phyloP scores from a whole-genome alignment of 352 stramenopile genomes.

The Globisporangium spiculum region DNA sequence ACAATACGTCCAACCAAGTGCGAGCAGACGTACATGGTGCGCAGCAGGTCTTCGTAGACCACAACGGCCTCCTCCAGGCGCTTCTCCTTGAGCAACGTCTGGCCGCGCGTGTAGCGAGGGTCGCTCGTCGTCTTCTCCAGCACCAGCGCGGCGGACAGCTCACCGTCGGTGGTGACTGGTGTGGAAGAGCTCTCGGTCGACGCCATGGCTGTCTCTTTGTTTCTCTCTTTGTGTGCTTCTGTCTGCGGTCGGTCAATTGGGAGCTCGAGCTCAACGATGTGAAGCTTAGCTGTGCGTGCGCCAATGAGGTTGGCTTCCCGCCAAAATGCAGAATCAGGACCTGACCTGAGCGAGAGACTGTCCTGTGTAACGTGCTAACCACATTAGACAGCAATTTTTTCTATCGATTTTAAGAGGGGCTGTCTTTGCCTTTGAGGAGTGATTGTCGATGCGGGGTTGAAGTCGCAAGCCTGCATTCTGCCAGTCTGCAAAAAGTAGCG shows the following conservation, averaged over 20 bases:
- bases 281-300: neutral
- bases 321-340: neutral
- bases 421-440: neutral
- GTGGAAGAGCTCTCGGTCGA: conserved; percentile 1
- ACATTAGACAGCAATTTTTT: neutral
- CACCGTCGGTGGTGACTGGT: neutral
- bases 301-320: neutral
- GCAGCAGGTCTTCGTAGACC: conserved; percentile 71
- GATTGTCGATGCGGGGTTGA: neutral
- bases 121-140: conserved; percentile 64
- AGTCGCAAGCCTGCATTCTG: neutral
- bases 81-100: conserved; percentile 75
- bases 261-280: neutral
- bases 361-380: neutral
- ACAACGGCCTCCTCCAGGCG: conserved; percentile 78
- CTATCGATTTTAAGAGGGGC: neutral
- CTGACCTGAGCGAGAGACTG: neutral
- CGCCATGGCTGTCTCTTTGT: neutral
- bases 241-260: neutral
- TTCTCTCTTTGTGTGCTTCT: neutral
- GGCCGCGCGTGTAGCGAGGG: conserved; percentile 69
- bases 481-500: neutral
- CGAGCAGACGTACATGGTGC: conserved; percentile 55
- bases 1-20: neutral
- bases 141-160: conserved; percentile 16